These are phyloP conservation scores for Pseudogymnoascus sp. DNA, from an alignment of 2,329 filamentous ascomycete species.

Conservation along the genomic window DNA sequence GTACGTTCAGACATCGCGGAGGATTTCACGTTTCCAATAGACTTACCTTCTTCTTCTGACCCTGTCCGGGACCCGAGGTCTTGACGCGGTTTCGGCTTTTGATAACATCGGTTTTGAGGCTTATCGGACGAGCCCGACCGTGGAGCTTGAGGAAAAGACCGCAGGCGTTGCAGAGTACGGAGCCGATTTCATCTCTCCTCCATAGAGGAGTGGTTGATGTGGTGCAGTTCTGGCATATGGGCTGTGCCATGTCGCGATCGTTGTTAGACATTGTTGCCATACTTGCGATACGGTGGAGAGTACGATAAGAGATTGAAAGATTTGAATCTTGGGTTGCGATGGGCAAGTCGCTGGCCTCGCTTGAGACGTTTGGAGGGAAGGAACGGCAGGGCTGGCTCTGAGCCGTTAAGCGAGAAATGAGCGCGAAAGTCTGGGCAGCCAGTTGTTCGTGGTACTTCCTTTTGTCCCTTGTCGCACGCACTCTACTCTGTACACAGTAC, in stretches of 20 bases:
- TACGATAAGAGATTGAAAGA: conserved; percentile 13
- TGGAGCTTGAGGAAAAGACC: conserved; percentile 96
- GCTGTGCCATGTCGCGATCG: conserved; percentile 59
- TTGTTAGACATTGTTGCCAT: conserved; percentile 46
- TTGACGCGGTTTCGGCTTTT: conserved; percentile 98
- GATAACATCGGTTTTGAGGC: conserved; percentile 97
- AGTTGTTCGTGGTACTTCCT: conserved; percentile 5
- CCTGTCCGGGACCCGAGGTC: conserved; percentile 66
- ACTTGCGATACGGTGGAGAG: conserved; percentile 28
- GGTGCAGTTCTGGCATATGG: conserved; percentile 90
- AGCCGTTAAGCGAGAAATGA: conserved; percentile 13
- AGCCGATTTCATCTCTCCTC: conserved; percentile 92
- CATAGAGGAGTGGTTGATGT: conserved; percentile 95
- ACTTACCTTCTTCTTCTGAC: conserved; percentile 74
- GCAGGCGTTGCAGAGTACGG: conserved; percentile 96
- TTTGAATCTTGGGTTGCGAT: conserved; percentile 14
- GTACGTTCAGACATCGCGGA: background rate
- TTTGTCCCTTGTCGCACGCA: conserved; percentile 3
- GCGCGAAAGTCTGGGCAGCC: conserved; percentile 13
- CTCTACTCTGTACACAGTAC: background rate
- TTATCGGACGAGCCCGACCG: conserved; percentile 85
- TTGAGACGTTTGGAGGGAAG: background rate
- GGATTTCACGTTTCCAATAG: conserved; percentile 21
- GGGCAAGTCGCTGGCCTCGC: conserved; percentile 8
- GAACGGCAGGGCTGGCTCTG: conserved; percentile 9